phyloP scores from a whole-genome alignment of 352 stramenopile genomes.

The Globisporangium middletonii region DNA sequence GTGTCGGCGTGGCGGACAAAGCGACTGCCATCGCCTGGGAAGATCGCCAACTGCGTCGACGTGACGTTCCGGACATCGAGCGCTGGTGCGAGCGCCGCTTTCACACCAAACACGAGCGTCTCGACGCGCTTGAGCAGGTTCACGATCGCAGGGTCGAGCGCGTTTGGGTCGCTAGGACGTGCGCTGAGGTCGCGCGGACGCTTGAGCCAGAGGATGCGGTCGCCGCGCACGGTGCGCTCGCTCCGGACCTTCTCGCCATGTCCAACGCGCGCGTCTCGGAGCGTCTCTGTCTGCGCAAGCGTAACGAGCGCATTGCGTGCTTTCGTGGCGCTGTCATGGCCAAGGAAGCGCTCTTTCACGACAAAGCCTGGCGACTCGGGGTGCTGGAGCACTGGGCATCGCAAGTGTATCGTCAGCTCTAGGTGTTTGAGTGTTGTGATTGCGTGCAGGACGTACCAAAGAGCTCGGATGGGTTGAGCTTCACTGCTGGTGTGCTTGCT shows the following conservation, averaged over 20 bases:
- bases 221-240: conserved; percentile 41
- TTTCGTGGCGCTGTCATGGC: conserved; percentile 19
- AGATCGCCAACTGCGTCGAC: conserved; percentile 71
- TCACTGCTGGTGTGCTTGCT: neutral
- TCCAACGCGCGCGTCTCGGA: conserved; percentile 48
- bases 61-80: conserved; percentile 61
- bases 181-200: conserved; percentile 27
- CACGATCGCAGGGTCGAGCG: conserved; percentile 28
- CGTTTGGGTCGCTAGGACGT: neutral
- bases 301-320: conserved; percentile 34
- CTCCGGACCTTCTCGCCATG: conserved; percentile 31
- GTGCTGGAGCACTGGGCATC: conserved; percentile 34
- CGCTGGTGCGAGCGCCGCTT: conserved; percentile 32
- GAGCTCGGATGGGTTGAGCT: conserved; percentile 53
- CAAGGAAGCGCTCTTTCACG: conserved; percentile 47
- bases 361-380: conserved; percentile 45
- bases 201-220: conserved; percentile 66
- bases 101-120: conserved; percentile 44
- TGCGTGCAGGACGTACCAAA: conserved; percentile 29
- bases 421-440: neutral
- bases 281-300: conserved; percentile 19
- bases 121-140: conserved; percentile 46
- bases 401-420: neutral
- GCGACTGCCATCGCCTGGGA: conserved; percentile 57
- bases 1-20: conserved; percentile 74